Base-by-base conservation (phyloP, 2,329 filamentous ascomycete genomes). In the Diaporthe batatas region DNA sequence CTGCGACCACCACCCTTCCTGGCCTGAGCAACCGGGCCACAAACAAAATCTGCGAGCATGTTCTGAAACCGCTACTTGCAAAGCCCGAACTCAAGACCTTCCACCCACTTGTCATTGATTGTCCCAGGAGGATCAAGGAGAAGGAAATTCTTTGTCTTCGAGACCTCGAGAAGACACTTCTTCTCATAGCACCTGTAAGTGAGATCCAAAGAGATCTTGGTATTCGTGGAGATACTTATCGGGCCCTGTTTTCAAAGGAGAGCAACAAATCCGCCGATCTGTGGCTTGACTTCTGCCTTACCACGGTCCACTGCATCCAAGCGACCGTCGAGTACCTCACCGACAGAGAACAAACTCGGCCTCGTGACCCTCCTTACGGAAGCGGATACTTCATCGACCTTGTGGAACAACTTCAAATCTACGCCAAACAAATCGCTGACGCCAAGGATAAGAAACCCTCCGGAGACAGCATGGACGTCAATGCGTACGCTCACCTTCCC, bases 331-430 rank as follows among this genome's bases (percentile, higher is more conserved):
- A 94, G 83, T 92, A 92, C 83, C 88, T 98, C 76, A 92, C 90
- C 86, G 94, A 97, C 81, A 91, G 91, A 81, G 95, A 98, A 82
- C 94, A 96, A 85, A 92, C 92, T 77, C 91, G 94, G 81, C 93
- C 94, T 74, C 87, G 90, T 83, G 96, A 98, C 83, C 92, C 93
- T 79, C 94, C 95, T 77, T 98, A 98, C 87, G 96, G 92, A 88
- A 94, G 93, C 89, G 94, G 94, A 81, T 98, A 98, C 85, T 98
- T 98, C 82, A 92, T 98, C 85, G 96, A 98, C 86, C 91, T 98
- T 75, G 92, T 97, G 82, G 94, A 97, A 82, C 95, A 98, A 89
- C 95, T 98, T 78, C 91, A 92, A 81, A 90, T 94, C 81, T 97
- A 98, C 90, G 95, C 94, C 74, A 90, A 91, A 79, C 93, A 96